These are phyloP conservation scores for Candida pseudofarinosa DNA, from an alignment of 805 yeast species.

Conservation along the genomic window DNA sequence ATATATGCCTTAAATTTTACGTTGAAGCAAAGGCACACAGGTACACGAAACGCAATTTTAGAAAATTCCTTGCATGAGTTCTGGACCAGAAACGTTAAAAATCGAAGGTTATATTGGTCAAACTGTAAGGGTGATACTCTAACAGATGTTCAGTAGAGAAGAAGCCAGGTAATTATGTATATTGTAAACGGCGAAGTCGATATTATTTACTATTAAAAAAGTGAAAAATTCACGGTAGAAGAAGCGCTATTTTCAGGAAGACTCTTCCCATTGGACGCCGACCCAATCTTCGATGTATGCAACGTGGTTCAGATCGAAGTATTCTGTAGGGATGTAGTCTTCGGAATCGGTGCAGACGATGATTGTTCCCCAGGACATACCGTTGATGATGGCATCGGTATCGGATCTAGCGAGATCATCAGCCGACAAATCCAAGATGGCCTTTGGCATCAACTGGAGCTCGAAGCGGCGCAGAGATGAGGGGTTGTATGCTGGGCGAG, in stretches of 20 bases:
- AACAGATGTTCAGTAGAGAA: too few relatives aligned
- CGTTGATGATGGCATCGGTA: slow-evolving; percentile 48
- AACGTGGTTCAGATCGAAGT: slow-evolving; percentile 58
- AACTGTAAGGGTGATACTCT: too few relatives aligned
- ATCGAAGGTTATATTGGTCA: too few relatives aligned
- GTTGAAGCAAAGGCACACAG: background rate
- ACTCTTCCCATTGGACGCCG: slow-evolving; percentile 82
- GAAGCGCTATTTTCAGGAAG: too few relatives aligned
- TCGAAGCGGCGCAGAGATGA: slow-evolving; percentile 65
- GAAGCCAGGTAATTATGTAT: too few relatives aligned
- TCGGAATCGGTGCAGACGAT: slow-evolving; percentile 72
- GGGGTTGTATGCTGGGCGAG: slow-evolving; percentile 61
- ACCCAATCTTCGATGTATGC: slow-evolving; percentile 79
- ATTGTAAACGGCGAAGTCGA: too few relatives aligned
- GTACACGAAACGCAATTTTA: background rate
- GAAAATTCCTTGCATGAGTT: background rate
- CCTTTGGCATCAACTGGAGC: slow-evolving; percentile 90
- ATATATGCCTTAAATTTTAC: too few relatives aligned
- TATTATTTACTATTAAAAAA: too few relatives aligned
- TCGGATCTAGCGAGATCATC: slow-evolving; percentile 15
- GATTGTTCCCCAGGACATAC: slow-evolving; percentile 98
- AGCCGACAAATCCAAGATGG: slow-evolving; percentile 76
- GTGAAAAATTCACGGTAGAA: too few relatives aligned
- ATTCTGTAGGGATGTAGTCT: slow-evolving; percentile 51
- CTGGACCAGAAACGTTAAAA: too few relatives aligned